A percentile compares a stretch with the other conserved stretches of the same genome.
phyloP scores from a whole-genome alignment of 768 basidiomycete species.

The Leucogyrophana mollusca region DNA sequence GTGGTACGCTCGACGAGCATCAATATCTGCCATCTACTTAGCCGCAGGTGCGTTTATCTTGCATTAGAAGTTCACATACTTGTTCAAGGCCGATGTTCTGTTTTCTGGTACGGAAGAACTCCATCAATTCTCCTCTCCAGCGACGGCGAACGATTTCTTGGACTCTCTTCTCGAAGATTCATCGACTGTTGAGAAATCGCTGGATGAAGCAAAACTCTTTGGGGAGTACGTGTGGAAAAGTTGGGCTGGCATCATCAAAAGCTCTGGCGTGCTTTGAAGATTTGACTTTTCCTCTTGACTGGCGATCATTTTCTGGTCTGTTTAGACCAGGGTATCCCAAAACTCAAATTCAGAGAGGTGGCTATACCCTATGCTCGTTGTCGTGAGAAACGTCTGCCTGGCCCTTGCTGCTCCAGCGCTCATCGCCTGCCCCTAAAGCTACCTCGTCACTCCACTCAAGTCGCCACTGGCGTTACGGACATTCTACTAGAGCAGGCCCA shows the following conservation, averaged over 20 bases:
- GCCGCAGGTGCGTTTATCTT: constrained; percentile 52
- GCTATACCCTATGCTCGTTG: no score
- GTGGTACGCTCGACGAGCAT: constrained; percentile 72
- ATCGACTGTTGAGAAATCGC: constrained; percentile 39
- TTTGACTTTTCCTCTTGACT: no score
- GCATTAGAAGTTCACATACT: not conserved
- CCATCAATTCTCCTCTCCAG: constrained; percentile 78
- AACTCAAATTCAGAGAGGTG: no score
- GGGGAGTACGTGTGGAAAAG: constrained; percentile 63
- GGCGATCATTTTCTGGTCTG: no score
- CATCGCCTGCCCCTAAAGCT: no score
- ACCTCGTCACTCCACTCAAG: no score
- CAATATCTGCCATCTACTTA: constrained; percentile 65
- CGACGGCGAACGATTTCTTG: constrained; percentile 64
- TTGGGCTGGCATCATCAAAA: constrained; percentile 71
- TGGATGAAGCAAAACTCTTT: constrained; percentile 55
- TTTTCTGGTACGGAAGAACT: constrained; percentile 48
- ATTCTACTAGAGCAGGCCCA: no score
- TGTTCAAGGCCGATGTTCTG: not conserved
- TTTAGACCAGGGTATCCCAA: no score
- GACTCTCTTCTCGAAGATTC: constrained; percentile 58
- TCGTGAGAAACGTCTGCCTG: no score
- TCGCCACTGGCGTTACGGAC: no score
- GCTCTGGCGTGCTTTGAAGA: constrained; percentile 52
- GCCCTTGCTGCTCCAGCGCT: no score